A percentile compares a stretch with the other conserved stretches of the same genome.
Evolutionary conservation across 805 yeast genomes (phyloP).

Genomic region (Pichia nanzhaoensis): DNA sequence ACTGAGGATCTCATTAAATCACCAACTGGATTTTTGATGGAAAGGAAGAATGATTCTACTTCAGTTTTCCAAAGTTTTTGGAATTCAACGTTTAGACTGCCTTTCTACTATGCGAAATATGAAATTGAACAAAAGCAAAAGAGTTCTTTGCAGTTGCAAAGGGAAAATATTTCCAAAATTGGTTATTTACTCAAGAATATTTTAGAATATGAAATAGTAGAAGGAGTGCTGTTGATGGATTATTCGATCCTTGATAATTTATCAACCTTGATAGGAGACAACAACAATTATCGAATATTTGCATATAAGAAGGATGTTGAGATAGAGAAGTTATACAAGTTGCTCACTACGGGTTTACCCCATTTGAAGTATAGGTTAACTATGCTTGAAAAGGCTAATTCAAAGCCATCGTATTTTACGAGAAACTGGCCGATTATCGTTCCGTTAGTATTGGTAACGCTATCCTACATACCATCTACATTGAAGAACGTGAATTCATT

Average conservation of each 20-base stretch:
- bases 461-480: slow-evolving; percentile 33
- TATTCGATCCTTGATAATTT: slow-evolving; percentile 7
- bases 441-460: slow-evolving; percentile 15
- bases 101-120: slow-evolving; percentile 29
- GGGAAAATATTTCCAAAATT: slow-evolving; percentile 29
- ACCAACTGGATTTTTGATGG: slow-evolving; percentile 24
- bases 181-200: slow-evolving; percentile 32
- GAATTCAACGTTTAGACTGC: slow-evolving; percentile 31
- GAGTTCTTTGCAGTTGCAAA: slow-evolving; percentile 19
- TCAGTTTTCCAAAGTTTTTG: slow-evolving; percentile 19
- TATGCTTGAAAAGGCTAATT: neutral
- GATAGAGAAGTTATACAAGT: slow-evolving; percentile 1
- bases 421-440: slow-evolving; percentile 12
- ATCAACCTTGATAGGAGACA: neutral
- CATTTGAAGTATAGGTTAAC: neutral
- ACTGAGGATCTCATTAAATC: slow-evolving; percentile 15
- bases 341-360: slow-evolving; percentile 2
- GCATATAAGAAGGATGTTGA: neutral
- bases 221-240: neutral
- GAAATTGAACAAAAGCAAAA: slow-evolving; percentile 25
- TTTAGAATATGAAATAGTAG: slow-evolving; percentile 22
- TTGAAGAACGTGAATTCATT: slow-evolving; percentile 47
- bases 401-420: slow-evolving; percentile 11
- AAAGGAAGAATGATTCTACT: slow-evolving; percentile 16
- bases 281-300: neutral